Conservation (phyloP, 1,284 basidiomycete species). For the Coniophora puteana region DNA sequence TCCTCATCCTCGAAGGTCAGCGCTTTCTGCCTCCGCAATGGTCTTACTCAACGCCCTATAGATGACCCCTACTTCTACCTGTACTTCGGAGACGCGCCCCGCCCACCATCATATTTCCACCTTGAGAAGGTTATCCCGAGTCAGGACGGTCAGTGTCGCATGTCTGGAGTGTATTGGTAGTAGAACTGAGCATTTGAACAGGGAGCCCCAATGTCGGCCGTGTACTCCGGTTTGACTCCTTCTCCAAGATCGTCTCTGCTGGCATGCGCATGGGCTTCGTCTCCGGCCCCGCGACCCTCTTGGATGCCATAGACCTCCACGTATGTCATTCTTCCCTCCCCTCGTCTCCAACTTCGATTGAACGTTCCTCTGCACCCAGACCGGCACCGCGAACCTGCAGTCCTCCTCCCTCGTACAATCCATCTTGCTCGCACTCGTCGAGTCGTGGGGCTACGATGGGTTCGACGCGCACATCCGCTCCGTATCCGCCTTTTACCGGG, state of each 20-base stretch:
- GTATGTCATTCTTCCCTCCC: conserved; percentile 33
- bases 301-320: conserved; percentile 73
- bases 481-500: conserved; percentile 79
- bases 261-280: conserved; percentile 83
- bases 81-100: conserved; percentile 64
- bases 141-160: too few relatives aligned
- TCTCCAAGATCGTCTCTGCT: conserved; percentile 85
- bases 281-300: conserved; percentile 72
- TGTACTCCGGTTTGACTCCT: conserved; percentile 85
- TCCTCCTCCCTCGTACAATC: conserved; percentile 76
- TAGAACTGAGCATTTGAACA: too few relatives aligned
- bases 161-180: too few relatives aligned
- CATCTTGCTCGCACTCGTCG: conserved; percentile 67
- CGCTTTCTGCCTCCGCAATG: neutral
- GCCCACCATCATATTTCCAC: conserved; percentile 74
- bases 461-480: conserved; percentile 71
- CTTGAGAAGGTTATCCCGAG: conserved; percentile 67
- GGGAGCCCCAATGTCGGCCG: conserved; percentile 61
- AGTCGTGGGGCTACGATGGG: conserved; percentile 76
- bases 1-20: conserved; percentile 83
- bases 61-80: conserved; percentile 81
- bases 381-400: conserved; percentile 77
- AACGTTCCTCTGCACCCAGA: too few relatives aligned
- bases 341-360: conserved; percentile 2
- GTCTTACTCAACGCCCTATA: conserved; percentile 18